Evolutionary conservation across 2,329 filamentous ascomycete species (phyloP).

Genomic region (Malbranchea zuffiana): DNA sequence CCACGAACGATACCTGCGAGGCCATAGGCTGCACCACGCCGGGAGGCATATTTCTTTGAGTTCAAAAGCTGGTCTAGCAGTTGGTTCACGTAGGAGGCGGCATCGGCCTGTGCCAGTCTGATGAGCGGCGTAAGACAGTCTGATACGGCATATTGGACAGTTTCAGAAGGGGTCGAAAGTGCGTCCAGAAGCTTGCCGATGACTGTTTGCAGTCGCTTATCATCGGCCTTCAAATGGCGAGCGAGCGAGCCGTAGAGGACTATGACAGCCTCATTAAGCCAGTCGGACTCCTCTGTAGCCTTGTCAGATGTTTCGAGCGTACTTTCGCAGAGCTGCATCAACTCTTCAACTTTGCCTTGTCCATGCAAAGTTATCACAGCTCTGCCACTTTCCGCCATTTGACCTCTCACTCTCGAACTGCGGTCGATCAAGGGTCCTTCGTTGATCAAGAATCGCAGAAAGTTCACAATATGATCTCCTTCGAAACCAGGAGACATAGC

Average conservation of each 20-base stretch:
- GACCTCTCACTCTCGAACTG: constrained; percentile 62
- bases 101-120: constrained; percentile 64
- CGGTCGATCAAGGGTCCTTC: constrained; percentile 78
- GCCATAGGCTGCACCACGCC: constrained; percentile 89
- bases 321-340: constrained; percentile 86
- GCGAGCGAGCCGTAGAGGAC: constrained; percentile 94
- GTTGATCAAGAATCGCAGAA: constrained; percentile 77
- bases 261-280: constrained; percentile 92
- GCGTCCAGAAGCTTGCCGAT: constrained; percentile 77
- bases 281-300: constrained; percentile 68
- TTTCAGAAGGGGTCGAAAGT: constrained; percentile 87
- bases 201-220: constrained; percentile 76
- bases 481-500: constrained; percentile 64
- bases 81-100: constrained; percentile 66
- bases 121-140: constrained; percentile 90
- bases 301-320: constrained; percentile 79
- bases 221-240: constrained; percentile 73
- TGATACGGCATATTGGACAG: constrained; percentile 91
- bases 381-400: constrained; percentile 87
- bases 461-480: constrained; percentile 57
- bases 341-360: constrained; percentile 66
- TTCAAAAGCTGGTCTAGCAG: constrained; percentile 73
- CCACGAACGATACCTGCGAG: constrained; percentile 81
- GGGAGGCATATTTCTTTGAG: constrained; percentile 82
- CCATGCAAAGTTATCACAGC: constrained; percentile 71